phyloP scores from a whole-genome alignment of 1,139 yeast genomes.

The Geotrichum restrictum region DNA sequence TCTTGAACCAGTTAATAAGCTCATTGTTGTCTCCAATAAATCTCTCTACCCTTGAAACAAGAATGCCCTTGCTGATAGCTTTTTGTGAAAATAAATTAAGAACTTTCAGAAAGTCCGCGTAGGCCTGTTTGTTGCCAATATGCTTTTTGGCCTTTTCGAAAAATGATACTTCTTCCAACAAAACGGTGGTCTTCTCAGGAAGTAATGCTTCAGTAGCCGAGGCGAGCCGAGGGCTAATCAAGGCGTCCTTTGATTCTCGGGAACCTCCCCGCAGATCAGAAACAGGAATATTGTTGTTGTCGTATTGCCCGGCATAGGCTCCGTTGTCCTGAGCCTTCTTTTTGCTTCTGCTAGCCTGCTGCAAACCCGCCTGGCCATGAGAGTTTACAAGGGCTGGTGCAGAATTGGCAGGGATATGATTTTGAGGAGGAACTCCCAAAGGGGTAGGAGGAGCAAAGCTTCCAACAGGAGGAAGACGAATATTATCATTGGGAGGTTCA shows the following conservation, averaged over 20 bases:
- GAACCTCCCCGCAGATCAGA: slow-evolving; percentile 39
- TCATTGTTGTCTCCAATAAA: slow-evolving; percentile 81
- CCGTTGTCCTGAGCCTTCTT: slow-evolving; percentile 20
- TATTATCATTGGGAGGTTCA: slow-evolving; percentile 21
- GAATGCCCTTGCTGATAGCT: slow-evolving; percentile 73
- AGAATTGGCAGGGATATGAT: background rate
- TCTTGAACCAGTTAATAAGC: slow-evolving; percentile 83
- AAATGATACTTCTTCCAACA: slow-evolving; percentile 80
- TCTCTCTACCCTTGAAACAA: slow-evolving; percentile 79
- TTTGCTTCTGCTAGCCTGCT: slow-evolving; percentile 15
- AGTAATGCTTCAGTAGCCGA: slow-evolving; percentile 76
- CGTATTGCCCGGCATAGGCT: slow-evolving; percentile 14
- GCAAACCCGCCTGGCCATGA: background rate
- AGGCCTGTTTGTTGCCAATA: slow-evolving; percentile 83
- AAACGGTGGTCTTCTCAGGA: slow-evolving; percentile 40
- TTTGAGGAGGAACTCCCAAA: slow-evolving; percentile 1
- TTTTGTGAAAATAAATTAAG: slow-evolving; percentile 85
- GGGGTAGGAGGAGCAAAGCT: slow-evolving; percentile 75
- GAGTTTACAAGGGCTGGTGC: background rate
- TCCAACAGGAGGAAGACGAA: slow-evolving; percentile 90
- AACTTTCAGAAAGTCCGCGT: slow-evolving; percentile 84
- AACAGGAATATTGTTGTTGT: slow-evolving; percentile 37
- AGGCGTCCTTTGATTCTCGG: slow-evolving; percentile 8
- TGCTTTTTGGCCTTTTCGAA: slow-evolving; percentile 90
- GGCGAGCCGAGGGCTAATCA: slow-evolving; percentile 60